These are phyloP conservation scores for Chlorella sp. DNA, from an alignment of 139 green algal species.

Conservation along the genomic window DNA sequence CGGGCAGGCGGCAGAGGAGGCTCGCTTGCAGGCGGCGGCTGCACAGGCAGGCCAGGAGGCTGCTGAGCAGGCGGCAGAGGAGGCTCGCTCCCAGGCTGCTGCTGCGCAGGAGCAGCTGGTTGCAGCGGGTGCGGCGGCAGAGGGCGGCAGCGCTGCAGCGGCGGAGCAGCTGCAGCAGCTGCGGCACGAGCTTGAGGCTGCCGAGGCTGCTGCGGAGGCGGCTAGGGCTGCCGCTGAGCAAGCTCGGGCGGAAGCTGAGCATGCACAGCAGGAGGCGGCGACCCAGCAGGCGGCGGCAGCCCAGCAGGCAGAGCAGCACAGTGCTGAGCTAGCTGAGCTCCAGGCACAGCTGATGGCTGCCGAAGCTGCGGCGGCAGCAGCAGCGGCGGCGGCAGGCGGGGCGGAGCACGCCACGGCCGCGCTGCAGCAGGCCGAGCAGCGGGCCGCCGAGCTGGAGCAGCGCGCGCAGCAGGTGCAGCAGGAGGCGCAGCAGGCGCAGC, in stretches of 20 bases:
- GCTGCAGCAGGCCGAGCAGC: constrained; percentile 13
- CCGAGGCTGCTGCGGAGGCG: background rate
- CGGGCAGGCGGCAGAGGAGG: background rate
- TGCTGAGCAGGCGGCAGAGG: background rate
- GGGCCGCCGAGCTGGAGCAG: background rate
- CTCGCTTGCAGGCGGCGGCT: background rate
- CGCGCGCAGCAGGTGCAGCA: background rate
- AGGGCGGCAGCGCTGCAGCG: background rate
- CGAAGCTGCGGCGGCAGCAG: background rate
- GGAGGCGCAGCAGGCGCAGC: background rate
- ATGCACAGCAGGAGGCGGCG: background rate
- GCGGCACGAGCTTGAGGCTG: background rate
- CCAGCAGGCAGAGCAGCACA: background rate
- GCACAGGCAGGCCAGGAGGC: background rate
- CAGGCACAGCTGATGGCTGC: background rate
- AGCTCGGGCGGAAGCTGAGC: background rate
- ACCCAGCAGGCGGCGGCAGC: background rate
- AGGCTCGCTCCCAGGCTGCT: background rate
- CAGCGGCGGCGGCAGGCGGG: background rate
- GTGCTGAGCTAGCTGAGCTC: background rate
- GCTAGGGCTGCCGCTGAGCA: background rate
- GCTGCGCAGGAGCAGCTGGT: background rate
- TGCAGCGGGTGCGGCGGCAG: background rate
- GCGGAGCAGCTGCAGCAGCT: background rate
- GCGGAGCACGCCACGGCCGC: background rate